These are phyloP conservation scores for Blastobotrys persicus DNA, from an alignment of 1,139 yeast species.

Conservation along the genomic window DNA sequence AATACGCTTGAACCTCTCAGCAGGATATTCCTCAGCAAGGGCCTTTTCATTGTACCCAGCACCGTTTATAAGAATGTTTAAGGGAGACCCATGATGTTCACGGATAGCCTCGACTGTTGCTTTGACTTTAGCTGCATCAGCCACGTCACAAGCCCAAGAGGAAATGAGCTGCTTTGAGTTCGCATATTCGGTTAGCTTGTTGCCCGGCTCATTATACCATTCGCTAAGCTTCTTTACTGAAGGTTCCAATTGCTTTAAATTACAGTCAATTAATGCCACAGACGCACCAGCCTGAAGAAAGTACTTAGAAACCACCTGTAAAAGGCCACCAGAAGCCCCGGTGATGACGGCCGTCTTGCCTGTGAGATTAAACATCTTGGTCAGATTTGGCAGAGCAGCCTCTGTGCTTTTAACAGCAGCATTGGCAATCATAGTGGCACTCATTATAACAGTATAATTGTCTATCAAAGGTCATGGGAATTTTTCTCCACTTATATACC, in stretches of 20 bases:
- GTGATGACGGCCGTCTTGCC: conserved; percentile 72
- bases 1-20: conserved; percentile 54
- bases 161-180: conserved; percentile 37
- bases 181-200: conserved; percentile 6
- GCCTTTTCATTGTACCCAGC: conserved; percentile 74
- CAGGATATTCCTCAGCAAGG: conserved; percentile 73
- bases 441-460: no score
- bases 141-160: conserved; percentile 76
- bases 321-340: conserved; percentile 82
- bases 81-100: conserved; percentile 55
- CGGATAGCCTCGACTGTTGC: conserved; percentile 48
- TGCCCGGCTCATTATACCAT: conserved; percentile 44
- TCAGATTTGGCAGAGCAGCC: not conserved
- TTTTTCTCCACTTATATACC: not conserved
- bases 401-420: not conserved
- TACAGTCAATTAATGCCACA: conserved; percentile 69
- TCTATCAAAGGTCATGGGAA: not conserved
- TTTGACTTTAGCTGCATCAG: conserved; percentile 58
- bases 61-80: conserved; percentile 66
- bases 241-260: conserved; percentile 49
- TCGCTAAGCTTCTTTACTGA: conserved; percentile 49
- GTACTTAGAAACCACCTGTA: conserved; percentile 48
- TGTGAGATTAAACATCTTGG: conserved; percentile 45
- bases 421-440: conserved; percentile 1
- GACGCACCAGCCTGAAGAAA: conserved; percentile 33